A percentile compares a stretch with the other conserved stretches of the same genome.
Conservation (phyloP, 805 yeast species). For the Maudiozyma serrabonitensis region DNA sequence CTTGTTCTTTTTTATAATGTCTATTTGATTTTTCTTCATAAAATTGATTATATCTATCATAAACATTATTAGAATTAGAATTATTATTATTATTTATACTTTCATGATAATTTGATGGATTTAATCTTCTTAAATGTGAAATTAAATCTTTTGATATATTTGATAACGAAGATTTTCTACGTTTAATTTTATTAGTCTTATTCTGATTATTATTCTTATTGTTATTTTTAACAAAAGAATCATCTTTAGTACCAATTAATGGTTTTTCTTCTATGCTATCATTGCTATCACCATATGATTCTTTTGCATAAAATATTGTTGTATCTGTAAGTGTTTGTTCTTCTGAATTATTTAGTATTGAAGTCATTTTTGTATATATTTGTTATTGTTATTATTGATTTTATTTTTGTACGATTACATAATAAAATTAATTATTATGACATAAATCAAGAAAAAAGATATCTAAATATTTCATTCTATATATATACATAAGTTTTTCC, state of each 20-base stretch:
- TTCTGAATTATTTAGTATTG: background rate
- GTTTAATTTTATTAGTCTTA: background rate
- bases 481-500: too few relatives aligned
- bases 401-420: too few relatives aligned
- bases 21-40: constrained; percentile 1
- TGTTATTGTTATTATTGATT: too few relatives aligned
- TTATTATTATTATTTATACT: background rate
- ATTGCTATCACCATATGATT: background rate
- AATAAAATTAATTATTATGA: too few relatives aligned
- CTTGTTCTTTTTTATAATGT: background rate
- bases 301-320: background rate
- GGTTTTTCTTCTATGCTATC: background rate
- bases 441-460: too few relatives aligned
- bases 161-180: background rate
- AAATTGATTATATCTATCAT: constrained; percentile 4
- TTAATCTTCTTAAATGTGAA: constrained; percentile 2
- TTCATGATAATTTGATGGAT: constrained; percentile 6
- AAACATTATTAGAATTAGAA: background rate
- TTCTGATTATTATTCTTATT: too few relatives aligned
- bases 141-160: background rate
- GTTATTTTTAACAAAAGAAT: too few relatives aligned
- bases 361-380: too few relatives aligned
- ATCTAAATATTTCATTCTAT: too few relatives aligned
- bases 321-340: background rate
- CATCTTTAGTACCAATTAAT: background rate